Evolutionary conservation across 371 early-diverging fungal species (phyloP), one percentile per base, ranked within the genome.

Genomic region (Dipsacomyces acuminosporus): DNA sequence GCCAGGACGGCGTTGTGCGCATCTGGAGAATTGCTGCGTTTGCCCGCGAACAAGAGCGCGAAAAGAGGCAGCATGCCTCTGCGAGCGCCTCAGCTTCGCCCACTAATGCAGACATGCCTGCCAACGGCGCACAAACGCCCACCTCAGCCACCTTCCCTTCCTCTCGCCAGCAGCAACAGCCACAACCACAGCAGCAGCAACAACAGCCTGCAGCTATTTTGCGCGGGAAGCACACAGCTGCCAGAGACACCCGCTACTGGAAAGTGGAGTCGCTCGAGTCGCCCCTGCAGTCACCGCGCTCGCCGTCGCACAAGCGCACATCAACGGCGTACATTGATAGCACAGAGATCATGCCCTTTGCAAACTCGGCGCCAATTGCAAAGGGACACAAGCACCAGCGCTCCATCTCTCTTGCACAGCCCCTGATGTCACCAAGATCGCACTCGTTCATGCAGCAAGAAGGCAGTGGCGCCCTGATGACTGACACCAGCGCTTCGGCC

Each of bases 1-100:
- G 89, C 11, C 86, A 88, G 52, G 86, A 85, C 64, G 79, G 79
- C 47, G 57, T 82, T 14, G 63, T 93, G n/a, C 69, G 82, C 15
- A 72, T 91, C 1, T 93, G 90, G 90, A 76, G 78, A 35, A 65
- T 89, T 30, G 51, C 33, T 36, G 58, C 66, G 35, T 77, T 64
- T 67, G 48, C 72, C n/a, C 50, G 61, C 49, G 59, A 64, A 69
- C 51, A 74, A 63, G 41, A 26, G 21, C 35, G 34, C 33, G 55
- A 48, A 15, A 45, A 57, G 46, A 59, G 51, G 43, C 63, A 71
- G 56, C 54, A 5, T 52, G 57, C 64, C 58, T 41, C 45, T 49
- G 36, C 55, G 22, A 17, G 18, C 22, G 33, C 43, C 38, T 25
- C 34, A 20, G 24, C 42, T 17, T 50, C 48, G n/a, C n/a, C n/a